Evolutionary conservation across 208 protist genomes (phyloP).

Genomic region (Leishmania braziliensis): DNA sequence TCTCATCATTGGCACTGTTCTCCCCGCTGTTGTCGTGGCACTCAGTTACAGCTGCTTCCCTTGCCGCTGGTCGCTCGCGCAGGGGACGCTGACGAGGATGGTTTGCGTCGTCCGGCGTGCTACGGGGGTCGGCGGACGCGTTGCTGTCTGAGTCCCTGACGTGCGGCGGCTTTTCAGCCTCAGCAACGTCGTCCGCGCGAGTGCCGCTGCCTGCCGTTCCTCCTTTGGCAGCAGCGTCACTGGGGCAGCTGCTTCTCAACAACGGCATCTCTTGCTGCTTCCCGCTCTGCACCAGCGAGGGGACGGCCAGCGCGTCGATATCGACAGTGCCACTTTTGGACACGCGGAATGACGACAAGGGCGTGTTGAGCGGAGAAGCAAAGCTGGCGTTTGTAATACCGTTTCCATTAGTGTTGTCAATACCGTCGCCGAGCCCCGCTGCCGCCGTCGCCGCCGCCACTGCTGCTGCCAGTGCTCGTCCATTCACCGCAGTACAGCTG

Average conservation of each 20-base stretch:
- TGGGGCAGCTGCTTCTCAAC: background rate
- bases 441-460: slow-evolving; percentile 20
- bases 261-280: background rate
- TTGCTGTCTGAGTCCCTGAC: background rate
- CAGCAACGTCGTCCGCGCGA: background rate
- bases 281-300: background rate
- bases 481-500: slow-evolving; percentile 21
- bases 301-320: background rate
- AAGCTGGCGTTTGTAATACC: slow-evolving; percentile 12
- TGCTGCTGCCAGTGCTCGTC: slow-evolving; percentile 17
- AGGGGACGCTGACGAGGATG: background rate
- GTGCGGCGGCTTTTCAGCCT: background rate
- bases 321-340: background rate
- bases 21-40: background rate
- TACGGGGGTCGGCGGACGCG: background rate
- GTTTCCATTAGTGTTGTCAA: background rate
- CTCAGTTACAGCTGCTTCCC: background rate
- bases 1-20: background rate
- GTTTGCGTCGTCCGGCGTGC: background rate
- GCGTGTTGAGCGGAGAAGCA: background rate
- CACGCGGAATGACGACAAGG: background rate
- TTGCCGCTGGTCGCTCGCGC: background rate
- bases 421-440: slow-evolving; percentile 8
- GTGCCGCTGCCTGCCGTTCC: background rate
- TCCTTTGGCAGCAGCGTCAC: background rate